Evolutionary conservation across 768 basidiomycete genomes (phyloP), one percentile per base, ranked within the genome.

Genomic region (Boletales sp.): DNA sequence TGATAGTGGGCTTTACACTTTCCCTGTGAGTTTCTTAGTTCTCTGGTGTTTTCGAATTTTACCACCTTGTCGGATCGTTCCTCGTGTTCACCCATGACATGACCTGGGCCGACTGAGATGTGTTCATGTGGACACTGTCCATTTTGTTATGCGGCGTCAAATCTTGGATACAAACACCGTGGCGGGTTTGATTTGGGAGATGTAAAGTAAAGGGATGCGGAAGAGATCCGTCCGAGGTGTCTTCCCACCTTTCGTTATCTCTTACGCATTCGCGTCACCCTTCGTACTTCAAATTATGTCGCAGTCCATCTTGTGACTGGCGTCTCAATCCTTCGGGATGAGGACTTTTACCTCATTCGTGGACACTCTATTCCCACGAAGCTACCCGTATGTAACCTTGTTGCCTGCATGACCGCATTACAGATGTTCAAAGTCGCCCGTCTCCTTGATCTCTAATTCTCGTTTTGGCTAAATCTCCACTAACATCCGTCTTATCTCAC

Each of bases 1-100:
- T 47, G 68, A 72, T 12, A 73, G 83, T 36, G 90, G 86, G 4
- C 88, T 88, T 62, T 95, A 95, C 69, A 64, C 84, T 32, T 91
- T 95, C 67, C 94, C 91, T 5, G 90, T 90, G 62, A 57, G 81
- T 59, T 25, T 34, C 7, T 32, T 31, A 10, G 4, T 15, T 19
- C 21, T 42, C 17, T 19, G 17, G 35, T 36, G 8, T 1, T 6
- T 32, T 41, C 25, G 14, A 8, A 12, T 6, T 33, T 17, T 41
- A 17, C 18, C 25, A 10, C 38, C 21, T 19, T 21, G 31, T 13
- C 15, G 25, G 28, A 10, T 31, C 8, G 15, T 42, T 42, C 41
- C 4, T 34, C 11, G 15, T 34, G 34, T 15, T 15, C 13, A 14
- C 34, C 34, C 34, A 6, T 28, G 25, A 5, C 34, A 15, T 34